Conservation (phyloP, 352 stramenopile species). For the Thalassiosira pacifica region DNA sequence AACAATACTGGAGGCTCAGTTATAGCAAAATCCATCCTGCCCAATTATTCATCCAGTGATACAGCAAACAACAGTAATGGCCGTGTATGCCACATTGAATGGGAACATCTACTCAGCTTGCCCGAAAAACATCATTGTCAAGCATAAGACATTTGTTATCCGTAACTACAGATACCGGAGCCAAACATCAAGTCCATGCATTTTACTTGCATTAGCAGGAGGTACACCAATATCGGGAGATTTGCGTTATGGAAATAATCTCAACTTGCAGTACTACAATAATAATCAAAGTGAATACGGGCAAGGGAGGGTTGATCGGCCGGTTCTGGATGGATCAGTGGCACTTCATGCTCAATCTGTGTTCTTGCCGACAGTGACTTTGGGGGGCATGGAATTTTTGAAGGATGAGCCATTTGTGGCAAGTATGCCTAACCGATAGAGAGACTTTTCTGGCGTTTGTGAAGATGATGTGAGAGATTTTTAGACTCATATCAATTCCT, state of each 20-base stretch:
- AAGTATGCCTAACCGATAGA: slow-evolving; percentile 70
- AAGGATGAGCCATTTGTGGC: slow-evolving; percentile 68
- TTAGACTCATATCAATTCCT: no score
- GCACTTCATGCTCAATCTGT: slow-evolving; percentile 80
- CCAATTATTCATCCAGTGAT: slow-evolving; percentile 28
- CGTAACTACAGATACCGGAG: slow-evolving; percentile 74
- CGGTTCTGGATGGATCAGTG: slow-evolving; percentile 78
- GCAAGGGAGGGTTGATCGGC: slow-evolving; percentile 52
- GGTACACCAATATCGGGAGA: slow-evolving; percentile 76
- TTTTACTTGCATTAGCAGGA: slow-evolving; percentile 70
- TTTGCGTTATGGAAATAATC: slow-evolving; percentile 76
- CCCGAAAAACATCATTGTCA: slow-evolving; percentile 29
- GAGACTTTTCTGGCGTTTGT: slow-evolving; percentile 71
- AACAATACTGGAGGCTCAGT: slow-evolving; percentile 56
- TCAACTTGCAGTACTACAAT: slow-evolving; percentile 26
- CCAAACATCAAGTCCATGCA: slow-evolving; percentile 83
- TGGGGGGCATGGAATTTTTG: slow-evolving; percentile 70
- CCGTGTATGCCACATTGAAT: slow-evolving; percentile 71
- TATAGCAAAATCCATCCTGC: slow-evolving; percentile 50
- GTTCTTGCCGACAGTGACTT: slow-evolving; percentile 64
- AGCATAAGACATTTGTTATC: slow-evolving; percentile 61
- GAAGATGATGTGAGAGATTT: slow-evolving; percentile 61
- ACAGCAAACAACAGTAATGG: slow-evolving; percentile 22
- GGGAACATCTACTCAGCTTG: slow-evolving; percentile 59
- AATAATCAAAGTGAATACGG: slow-evolving; percentile 38